Evolutionary conservation across 345 rosid species (phyloP).

Genomic region (Eucalyptus cloeziana): DNA sequence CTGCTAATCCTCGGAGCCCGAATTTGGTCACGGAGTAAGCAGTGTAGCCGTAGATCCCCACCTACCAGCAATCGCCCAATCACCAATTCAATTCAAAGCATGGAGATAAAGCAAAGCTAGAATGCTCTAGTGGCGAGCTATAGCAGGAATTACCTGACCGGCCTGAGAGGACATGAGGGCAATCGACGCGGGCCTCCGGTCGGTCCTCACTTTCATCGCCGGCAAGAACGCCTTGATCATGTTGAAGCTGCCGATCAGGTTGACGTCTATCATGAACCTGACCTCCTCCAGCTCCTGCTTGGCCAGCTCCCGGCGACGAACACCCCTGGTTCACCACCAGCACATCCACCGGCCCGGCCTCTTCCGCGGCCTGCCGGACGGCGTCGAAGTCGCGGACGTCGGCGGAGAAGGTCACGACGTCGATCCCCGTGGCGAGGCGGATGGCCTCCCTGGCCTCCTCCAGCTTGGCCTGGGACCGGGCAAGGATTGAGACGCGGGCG

Average conservation of each 20-base stretch:
- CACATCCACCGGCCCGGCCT: conserved; percentile 68
- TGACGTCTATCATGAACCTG: conserved; percentile 66
- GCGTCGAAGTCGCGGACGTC: conserved; percentile 74
- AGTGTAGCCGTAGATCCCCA: conserved; percentile 77
- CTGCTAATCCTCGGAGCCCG: conserved; percentile 85
- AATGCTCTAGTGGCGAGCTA: neutral
- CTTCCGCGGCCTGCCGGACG: conserved; percentile 24
- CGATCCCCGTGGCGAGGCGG: conserved; percentile 57
- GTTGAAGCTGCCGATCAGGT: conserved; percentile 75
- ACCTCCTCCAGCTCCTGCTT: conserved; percentile 54
- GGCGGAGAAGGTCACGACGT: conserved; percentile 47
- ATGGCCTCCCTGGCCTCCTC: conserved; percentile 55
- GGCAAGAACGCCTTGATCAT: conserved; percentile 79
- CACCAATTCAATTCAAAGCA: neutral
- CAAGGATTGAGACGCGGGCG: conserved; percentile 69
- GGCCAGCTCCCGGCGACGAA: conserved; percentile 47
- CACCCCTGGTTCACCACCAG: conserved; percentile 73
- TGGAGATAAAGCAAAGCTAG: neutral
- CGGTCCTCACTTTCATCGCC: conserved; percentile 48
- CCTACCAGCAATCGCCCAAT: conserved; percentile 7
- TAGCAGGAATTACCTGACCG: conserved; percentile 42
- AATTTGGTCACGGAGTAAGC: conserved; percentile 81
- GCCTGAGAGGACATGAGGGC: conserved; percentile 85
- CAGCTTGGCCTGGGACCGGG: conserved; percentile 48
- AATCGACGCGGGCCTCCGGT: conserved; percentile 46